These are phyloP conservation scores for Mallotus japonicus DNA, from an alignment of 441 rosid species.

Conservation along the genomic window DNA sequence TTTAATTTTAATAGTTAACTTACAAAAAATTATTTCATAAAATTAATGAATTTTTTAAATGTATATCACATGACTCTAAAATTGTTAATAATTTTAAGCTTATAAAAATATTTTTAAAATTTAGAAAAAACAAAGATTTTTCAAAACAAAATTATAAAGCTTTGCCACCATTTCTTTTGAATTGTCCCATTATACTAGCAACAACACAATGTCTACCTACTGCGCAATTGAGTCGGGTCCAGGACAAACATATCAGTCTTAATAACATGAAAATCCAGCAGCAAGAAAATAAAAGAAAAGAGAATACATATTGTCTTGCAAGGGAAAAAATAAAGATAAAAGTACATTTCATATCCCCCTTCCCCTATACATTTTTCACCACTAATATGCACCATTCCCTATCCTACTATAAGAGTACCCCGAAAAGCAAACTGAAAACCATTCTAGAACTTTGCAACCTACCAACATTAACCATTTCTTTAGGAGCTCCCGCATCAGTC, in stretches of 20 bases:
- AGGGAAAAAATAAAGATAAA: background rate
- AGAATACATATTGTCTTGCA: background rate
- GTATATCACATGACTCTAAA: too few species aligned
- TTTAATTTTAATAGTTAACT: too few species aligned
- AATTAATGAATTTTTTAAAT: too few species aligned
- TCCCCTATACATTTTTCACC: conserved; percentile 15
- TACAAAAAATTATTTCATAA: too few species aligned
- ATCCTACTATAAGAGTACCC: background rate
- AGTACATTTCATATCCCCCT: conserved; percentile 7
- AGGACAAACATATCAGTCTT: background rate
- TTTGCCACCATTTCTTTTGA: too few species aligned
- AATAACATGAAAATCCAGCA: background rate
- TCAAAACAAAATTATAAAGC: too few species aligned
- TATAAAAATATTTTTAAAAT: too few species aligned
- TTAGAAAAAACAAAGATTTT: too few species aligned
- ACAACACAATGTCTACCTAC: too few species aligned
- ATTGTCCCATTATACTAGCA: too few species aligned
- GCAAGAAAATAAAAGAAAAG: background rate
- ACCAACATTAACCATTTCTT: background rate
- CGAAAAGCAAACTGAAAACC: background rate
- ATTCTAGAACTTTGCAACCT: background rate
- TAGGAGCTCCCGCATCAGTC: background rate
- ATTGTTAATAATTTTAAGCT: too few species aligned
- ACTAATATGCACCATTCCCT: background rate
- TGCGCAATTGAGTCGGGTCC: too few species aligned